A percentile compares a stretch with the other conserved stretches of the same genome.
Conservation (phyloP, 495 filamentous ascomycete species). For the Aspergillus heteromorphus region DNA sequence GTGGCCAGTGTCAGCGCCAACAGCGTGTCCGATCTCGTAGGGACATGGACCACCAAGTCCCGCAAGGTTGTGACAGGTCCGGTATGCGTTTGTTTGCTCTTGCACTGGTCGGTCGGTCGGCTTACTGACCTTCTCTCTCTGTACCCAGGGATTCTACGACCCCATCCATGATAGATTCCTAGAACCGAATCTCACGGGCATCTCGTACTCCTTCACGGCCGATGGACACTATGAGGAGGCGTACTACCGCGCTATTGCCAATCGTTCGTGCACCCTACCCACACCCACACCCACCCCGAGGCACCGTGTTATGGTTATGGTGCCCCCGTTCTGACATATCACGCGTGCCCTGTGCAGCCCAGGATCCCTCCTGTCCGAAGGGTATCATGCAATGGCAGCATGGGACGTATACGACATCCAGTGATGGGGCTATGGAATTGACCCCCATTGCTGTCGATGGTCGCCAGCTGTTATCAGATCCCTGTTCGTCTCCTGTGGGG, state of each 20-base stretch:
- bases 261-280: constrained; percentile 50
- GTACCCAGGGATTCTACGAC: constrained; percentile 64
- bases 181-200: constrained; percentile 67
- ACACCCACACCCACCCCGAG: too few species aligned
- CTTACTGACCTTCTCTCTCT: neutral
- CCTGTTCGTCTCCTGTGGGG: constrained; percentile 49
- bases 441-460: constrained; percentile 65
- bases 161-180: constrained; percentile 61
- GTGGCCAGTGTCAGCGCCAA: constrained; percentile 25
- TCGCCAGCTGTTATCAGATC: constrained; percentile 63
- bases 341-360: constrained; percentile 40
- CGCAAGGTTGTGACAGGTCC: constrained; percentile 67
- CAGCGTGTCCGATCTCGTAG: constrained; percentile 48
- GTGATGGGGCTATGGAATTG: constrained; percentile 56
- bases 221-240: constrained; percentile 71
- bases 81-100: constrained; percentile 43
- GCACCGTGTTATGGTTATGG: neutral
- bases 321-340: neutral
- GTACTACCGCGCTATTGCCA: constrained; percentile 66
- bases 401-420: constrained; percentile 51
- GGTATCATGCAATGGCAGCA: constrained; percentile 79
- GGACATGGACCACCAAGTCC: constrained; percentile 77
- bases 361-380: constrained; percentile 57
- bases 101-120: too few species aligned
- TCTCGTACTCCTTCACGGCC: constrained; percentile 73